phyloP scores from a whole-genome alignment of 306 rosid genomes.

The Ceratonia siliqua region DNA sequence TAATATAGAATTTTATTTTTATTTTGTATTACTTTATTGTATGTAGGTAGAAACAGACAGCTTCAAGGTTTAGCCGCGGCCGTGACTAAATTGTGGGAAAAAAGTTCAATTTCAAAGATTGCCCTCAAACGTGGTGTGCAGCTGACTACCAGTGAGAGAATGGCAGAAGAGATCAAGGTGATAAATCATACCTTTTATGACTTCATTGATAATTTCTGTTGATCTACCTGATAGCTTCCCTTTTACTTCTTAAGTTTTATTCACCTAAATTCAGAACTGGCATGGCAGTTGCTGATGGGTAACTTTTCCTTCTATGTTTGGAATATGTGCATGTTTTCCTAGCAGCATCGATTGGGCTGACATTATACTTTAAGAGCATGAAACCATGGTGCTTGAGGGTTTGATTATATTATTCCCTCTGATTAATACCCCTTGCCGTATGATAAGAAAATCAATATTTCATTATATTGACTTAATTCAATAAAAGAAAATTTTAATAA shows the following conservation, averaged over 20 bases:
- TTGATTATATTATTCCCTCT: background rate
- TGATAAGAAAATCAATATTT: background rate
- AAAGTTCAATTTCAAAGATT: constrained; percentile 83
- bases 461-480: background rate
- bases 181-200: constrained; percentile 28
- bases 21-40: constrained; percentile 31
- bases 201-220: constrained; percentile 22
- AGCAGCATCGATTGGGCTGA: background rate
- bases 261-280: constrained; percentile 19
- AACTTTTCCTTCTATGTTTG: background rate
- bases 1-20: constrained; percentile 22
- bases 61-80: constrained; percentile 93
- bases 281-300: constrained; percentile 1
- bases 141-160: constrained; percentile 94
- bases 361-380: background rate
- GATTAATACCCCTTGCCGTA: background rate
- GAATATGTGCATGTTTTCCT: constrained; percentile 9
- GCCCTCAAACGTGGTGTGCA: constrained; percentile 99
- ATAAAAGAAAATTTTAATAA: background rate
- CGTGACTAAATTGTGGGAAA: constrained; percentile 82
- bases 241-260: background rate
- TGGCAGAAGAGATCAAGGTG: constrained; percentile 99
- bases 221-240: background rate
- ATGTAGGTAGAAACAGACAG: constrained; percentile 84
- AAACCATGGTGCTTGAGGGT: background rate